Conservation (phyloP, 2,329 filamentous ascomycete species). For the Botrytis sinoallii region DNA sequence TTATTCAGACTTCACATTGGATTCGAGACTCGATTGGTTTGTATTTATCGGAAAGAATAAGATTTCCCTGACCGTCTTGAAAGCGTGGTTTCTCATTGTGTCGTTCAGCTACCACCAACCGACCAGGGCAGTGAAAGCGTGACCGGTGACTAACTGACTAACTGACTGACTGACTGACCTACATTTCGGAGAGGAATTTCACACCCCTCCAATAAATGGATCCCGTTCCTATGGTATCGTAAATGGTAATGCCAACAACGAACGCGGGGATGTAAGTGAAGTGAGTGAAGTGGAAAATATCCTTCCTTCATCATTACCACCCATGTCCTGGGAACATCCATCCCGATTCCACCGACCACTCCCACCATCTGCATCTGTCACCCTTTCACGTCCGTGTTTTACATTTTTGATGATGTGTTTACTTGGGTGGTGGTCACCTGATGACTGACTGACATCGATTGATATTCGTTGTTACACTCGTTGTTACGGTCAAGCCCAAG, state of each 20-base stretch:
- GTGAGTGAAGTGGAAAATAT: background rate
- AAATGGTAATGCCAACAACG: background rate
- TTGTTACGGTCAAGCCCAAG: constrained; percentile 10
- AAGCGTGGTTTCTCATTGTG: background rate
- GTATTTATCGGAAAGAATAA: background rate
- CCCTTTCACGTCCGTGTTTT: background rate
- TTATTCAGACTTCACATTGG: background rate
- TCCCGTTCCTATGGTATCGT: background rate
- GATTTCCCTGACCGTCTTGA: background rate
- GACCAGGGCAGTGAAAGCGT: background rate
- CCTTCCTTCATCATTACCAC: background rate
- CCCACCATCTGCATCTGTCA: background rate
- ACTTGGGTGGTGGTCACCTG: background rate
- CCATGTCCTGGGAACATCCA: background rate
- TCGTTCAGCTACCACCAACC: background rate
- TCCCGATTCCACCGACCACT: background rate
- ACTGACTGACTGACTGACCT: background rate
- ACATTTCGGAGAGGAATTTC: background rate
- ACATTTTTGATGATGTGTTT: constrained; percentile 16
- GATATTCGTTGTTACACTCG: background rate
- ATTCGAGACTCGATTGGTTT: background rate
- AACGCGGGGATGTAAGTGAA: background rate
- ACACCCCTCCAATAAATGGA: background rate
- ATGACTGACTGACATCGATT: background rate
- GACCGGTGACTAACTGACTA: background rate